Evolutionary conservation across 495 filamentous ascomycete species (phyloP), one percentile per base, ranked within the genome.

Genomic region (Hypoxylon intermedium): DNA sequence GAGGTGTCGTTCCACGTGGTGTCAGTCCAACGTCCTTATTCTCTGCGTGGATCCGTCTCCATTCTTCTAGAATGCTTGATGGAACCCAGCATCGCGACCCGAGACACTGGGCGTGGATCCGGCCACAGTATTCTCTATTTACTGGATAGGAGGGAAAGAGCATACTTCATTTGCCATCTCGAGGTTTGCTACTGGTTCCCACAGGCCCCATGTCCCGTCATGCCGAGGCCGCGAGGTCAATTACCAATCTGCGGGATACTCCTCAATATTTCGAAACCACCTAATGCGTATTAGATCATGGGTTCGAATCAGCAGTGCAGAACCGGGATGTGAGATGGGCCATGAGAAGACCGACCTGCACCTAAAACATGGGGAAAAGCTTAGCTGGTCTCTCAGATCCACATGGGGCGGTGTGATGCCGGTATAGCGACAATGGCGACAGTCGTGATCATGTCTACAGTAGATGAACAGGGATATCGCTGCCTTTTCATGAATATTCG

Each of bases 181-280:
- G 36, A 18, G 20, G 60, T 64, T 64, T 64, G 60, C 60, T 64
- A 54, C 48, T 53, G 9, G 23, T 38, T 20, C 42, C 28, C 28
- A 21, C 44, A 52, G 5, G 31, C 12, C 16, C 4, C 3, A 9
- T n/a, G 23, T 38, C 38, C 28, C 30, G 31, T 24, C 15, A 16
- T 41, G n/a, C 36, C 24, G 48, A 44, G 23, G 28, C 36, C 36
- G 24, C 24, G 48, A 44, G 23, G 28, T 28, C 36, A 31, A 24
- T 20, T 46, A 28, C 51, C 30, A 9, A 11, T 38, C 24, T 33
- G 1, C 24, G 19, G 34, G 0, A 4, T n/a, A 42, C 12, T 26
- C 24, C 4, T 26, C 4, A 6, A 16, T 30, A 11, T 1, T 36
- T 33, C n/a, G 37, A 38, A n/a, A 20, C 38, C 43, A 53, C 43